Evolutionary conservation across 257 asterid species (phyloP).

Genomic region (Gentiana macrophylla): DNA sequence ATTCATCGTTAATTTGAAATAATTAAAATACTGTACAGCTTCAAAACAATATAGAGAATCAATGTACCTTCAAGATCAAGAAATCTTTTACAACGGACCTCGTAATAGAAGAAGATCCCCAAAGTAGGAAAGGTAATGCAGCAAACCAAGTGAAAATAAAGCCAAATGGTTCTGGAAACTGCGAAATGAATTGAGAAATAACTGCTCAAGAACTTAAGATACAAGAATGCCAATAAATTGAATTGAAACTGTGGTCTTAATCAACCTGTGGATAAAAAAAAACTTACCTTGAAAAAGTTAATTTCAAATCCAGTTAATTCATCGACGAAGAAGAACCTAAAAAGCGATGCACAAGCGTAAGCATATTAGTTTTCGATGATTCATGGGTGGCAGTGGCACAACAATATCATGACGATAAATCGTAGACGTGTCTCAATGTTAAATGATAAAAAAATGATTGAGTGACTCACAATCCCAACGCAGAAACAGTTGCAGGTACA

Average conservation of each 20-base stretch:
- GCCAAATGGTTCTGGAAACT: constrained; percentile 99
- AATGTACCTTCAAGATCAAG: constrained; percentile 57
- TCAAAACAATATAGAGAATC: neutral
- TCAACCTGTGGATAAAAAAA: too few relatives aligned
- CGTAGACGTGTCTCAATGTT: too few relatives aligned
- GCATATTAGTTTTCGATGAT: neutral
- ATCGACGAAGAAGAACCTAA: constrained; percentile 89
- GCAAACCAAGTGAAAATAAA: constrained; percentile 95
- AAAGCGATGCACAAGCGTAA: neutral
- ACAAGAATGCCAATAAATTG: neutral
- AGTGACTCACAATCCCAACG: constrained; percentile 73
- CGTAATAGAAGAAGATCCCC: constrained; percentile 63
- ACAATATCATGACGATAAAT: too few relatives aligned
- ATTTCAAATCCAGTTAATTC: constrained; percentile 89
- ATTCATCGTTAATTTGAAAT: constrained; percentile 1
- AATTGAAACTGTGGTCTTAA: too few relatives aligned
- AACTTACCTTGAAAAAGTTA: constrained; percentile 73
- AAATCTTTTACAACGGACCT: constrained; percentile 56
- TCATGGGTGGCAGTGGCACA: too few relatives aligned
- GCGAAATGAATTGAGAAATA: constrained; percentile 14
- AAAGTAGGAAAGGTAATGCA: constrained; percentile 69
- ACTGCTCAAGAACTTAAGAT: neutral
- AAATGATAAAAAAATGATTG: neutral
- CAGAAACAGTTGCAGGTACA: constrained; percentile 81
- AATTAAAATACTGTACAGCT: too few relatives aligned